Conservation (phyloP, 169 alveolate species). For the Cystoisospora suis region DNA sequence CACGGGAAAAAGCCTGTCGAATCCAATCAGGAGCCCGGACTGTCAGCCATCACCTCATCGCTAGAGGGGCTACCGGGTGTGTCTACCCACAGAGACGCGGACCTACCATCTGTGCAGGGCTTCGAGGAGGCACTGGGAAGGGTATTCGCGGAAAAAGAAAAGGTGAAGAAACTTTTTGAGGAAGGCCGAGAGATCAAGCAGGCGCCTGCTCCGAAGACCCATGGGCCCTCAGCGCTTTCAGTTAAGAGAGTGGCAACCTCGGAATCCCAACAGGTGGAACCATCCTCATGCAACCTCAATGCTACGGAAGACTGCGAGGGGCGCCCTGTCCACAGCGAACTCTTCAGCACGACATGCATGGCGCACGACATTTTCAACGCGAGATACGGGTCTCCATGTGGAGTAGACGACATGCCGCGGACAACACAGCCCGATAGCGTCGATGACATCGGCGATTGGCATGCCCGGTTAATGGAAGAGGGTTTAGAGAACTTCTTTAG, state of each 20-base stretch:
- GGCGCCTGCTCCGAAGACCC: too few relatives aligned
- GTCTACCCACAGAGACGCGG: too few relatives aligned
- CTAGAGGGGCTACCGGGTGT: too few relatives aligned
- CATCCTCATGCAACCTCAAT: too few relatives aligned
- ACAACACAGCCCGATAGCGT: neutral
- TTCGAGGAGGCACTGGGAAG: neutral
- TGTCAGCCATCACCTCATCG: too few relatives aligned
- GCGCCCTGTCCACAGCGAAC: neutral
- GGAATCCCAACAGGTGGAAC: too few relatives aligned
- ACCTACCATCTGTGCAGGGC: neutral
- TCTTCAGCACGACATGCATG: neutral
- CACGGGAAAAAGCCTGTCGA: too few relatives aligned
- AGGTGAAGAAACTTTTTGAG: slow-evolving; percentile 19
- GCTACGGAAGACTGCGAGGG: neutral
- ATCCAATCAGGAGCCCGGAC: too few relatives aligned
- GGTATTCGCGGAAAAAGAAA: neutral
- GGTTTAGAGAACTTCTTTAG: neutral
- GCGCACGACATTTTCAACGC: slow-evolving; percentile 11
- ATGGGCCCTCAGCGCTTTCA: too few relatives aligned
- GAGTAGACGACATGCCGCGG: neutral
- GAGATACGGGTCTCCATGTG: slow-evolving; percentile 9
- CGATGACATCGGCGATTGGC: neutral
- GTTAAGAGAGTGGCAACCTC: too few relatives aligned
- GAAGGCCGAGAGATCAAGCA: too few relatives aligned
- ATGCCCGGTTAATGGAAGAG: neutral